phyloP scores from a whole-genome alignment of 805 yeast species.

The Candida taoyuanica region DNA sequence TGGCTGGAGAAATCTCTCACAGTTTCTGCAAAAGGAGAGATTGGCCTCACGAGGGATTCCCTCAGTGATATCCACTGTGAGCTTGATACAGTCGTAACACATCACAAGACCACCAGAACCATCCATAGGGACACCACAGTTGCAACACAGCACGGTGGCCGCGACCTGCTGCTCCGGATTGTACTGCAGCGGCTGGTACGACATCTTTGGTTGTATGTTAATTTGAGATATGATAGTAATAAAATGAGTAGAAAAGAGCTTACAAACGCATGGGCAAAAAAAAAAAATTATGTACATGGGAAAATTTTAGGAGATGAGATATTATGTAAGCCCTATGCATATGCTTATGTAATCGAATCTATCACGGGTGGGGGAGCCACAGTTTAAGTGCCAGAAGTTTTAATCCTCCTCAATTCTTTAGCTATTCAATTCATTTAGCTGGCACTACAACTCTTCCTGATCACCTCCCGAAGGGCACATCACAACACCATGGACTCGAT shows the following conservation, averaged over 20 bases:
- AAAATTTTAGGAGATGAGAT: constrained; percentile 1
- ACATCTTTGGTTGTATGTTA: constrained; percentile 24
- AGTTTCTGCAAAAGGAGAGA: constrained; percentile 90
- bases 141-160: constrained; percentile 93
- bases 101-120: constrained; percentile 89
- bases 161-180: constrained; percentile 33
- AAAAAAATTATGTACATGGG: neutral
- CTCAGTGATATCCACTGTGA: constrained; percentile 89
- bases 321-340: constrained; percentile 2
- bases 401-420: too few species aligned
- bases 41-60: constrained; percentile 94
- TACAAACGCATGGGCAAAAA: neutral
- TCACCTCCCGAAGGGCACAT: too few species aligned
- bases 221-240: neutral
- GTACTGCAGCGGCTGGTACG: constrained; percentile 34
- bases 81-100: constrained; percentile 96
- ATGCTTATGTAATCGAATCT: constrained; percentile 4
- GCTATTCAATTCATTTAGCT: too few species aligned
- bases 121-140: constrained; percentile 98
- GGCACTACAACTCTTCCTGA: too few species aligned
- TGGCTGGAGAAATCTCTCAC: constrained; percentile 94
- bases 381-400: too few species aligned
- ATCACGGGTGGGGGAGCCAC: too few species aligned
- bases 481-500: neutral
- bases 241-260: neutral